A percentile compares a stretch with the other conserved stretches of the same genome.
These are phyloP conservation scores for Binderoboletus segoi DNA, from an alignment of 1,284 basidiomycete genomes.

Conservation along the genomic window DNA sequence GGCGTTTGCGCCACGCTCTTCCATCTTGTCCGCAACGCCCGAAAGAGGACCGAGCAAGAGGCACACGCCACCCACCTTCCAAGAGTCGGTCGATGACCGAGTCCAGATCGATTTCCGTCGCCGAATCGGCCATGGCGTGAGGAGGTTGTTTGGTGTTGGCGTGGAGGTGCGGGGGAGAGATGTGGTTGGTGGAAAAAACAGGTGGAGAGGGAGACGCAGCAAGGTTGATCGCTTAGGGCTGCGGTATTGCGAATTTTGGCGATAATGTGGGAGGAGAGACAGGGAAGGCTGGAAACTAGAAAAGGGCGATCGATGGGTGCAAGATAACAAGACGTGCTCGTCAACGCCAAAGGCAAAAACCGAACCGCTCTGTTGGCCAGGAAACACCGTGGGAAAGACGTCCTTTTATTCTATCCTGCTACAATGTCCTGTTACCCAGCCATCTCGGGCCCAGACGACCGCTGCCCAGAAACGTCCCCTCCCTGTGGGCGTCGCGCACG, in stretches of 20 bases:
- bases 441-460: too few relatives aligned
- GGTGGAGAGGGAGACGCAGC: conserved; percentile 16
- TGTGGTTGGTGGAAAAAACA: conserved; percentile 31
- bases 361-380: conserved; percentile 28
- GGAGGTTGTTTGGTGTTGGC: conserved; percentile 13
- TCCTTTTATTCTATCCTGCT: too few relatives aligned
- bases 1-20: too few relatives aligned
- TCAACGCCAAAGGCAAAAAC: conserved; percentile 37
- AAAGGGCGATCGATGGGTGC: conserved; percentile 35
- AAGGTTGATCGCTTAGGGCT: conserved; percentile 24
- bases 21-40: conserved; percentile 8
- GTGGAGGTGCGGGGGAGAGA: conserved; percentile 20
- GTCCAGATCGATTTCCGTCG: conserved; percentile 94
- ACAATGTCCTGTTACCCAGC: too few relatives aligned
- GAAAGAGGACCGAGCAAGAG: conserved; percentile 25
- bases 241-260: conserved; percentile 27
- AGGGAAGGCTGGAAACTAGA: conserved; percentile 22
- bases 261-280: conserved; percentile 3
- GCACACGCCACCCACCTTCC: conserved; percentile 77
- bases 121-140: conserved; percentile 57
- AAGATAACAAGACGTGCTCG: conserved; percentile 38
- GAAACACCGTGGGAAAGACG: conserved; percentile 34
- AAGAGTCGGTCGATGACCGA: conserved; percentile 96
- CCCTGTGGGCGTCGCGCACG: too few relatives aligned
- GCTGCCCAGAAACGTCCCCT: too few relatives aligned